A percentile compares a stretch with the other conserved stretches of the same genome.
Conservation (phyloP, 306 rosid species). For the Rosa lucieae region DNA sequence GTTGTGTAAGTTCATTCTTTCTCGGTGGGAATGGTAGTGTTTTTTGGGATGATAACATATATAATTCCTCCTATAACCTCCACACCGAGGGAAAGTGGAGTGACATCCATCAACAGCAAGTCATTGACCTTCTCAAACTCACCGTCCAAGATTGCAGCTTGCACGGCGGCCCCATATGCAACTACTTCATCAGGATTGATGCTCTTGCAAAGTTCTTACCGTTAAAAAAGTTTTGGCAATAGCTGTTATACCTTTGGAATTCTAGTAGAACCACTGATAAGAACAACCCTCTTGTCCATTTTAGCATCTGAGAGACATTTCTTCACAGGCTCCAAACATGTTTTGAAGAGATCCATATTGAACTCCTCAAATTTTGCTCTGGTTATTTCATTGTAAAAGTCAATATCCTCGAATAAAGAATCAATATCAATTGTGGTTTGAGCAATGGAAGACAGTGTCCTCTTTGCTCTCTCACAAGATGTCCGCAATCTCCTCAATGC, state of each 20-base stretch:
- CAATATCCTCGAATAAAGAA: conserved; percentile 38
- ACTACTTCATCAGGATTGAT: not conserved
- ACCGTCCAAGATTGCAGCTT: conserved; percentile 40
- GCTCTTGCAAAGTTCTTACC: not conserved
- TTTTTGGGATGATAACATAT: conserved; percentile 38
- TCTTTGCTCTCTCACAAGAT: conserved; percentile 45
- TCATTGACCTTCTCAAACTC: conserved; percentile 44
- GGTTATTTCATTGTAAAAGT: conserved; percentile 30
- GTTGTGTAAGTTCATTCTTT: conserved; percentile 32
- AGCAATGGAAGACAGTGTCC: conserved; percentile 38
- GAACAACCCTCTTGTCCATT: conserved; percentile 31
- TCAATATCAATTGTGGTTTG: conserved; percentile 46
- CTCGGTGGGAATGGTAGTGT: conserved; percentile 44
- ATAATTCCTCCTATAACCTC: conserved; percentile 40
- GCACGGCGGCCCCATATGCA: conserved; percentile 43
- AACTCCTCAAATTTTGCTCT: conserved; percentile 37
- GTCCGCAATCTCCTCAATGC: conserved; percentile 34
- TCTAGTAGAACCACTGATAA: conserved; percentile 21
- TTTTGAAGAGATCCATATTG: conserved; percentile 37
- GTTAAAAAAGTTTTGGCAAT: not conserved
- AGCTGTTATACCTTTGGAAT: not conserved
- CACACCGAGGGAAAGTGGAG: conserved; percentile 42
- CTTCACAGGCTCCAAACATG: conserved; percentile 45
- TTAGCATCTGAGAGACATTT: conserved; percentile 38
- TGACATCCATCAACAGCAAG: conserved; percentile 35